Evolutionary conservation across 345 rosid genomes (phyloP).

Genomic region (Kernera saxatilis): DNA sequence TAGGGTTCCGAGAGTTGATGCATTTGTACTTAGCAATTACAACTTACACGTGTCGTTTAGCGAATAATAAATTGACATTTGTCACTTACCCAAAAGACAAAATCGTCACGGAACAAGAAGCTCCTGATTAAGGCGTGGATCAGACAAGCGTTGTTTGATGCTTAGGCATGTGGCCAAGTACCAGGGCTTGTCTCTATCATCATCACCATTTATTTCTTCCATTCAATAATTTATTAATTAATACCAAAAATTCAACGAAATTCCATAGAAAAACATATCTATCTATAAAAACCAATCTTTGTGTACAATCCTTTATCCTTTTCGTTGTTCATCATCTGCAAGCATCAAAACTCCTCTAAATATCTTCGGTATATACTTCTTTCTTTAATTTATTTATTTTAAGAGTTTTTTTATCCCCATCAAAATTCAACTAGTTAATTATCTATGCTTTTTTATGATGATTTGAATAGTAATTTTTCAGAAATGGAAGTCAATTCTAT

Average conservation of each 20-base stretch:
- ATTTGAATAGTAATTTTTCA: not conserved
- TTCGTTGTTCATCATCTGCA: slow-evolving; percentile 16
- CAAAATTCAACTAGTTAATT: not conserved
- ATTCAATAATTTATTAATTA: not conserved
- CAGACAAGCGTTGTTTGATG: slow-evolving; percentile 15
- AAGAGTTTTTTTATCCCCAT: not conserved
- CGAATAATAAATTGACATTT: not conserved
- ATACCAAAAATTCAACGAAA: not conserved
- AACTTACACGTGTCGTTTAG: slow-evolving; percentile 11
- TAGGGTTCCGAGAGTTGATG: slow-evolving; percentile 13
- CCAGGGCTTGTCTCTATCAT: slow-evolving; percentile 18
- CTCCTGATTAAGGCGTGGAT: slow-evolving; percentile 18
- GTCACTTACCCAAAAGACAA: slow-evolving; percentile 1
- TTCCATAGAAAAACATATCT: not conserved
- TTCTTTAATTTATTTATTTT: not conserved
- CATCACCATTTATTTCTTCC: not conserved
- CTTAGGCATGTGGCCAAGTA: slow-evolving; percentile 21
- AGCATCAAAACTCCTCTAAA: not conserved
- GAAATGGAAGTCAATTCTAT: slow-evolving; percentile 22
- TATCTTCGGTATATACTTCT: not conserved
- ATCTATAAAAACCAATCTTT: slow-evolving; percentile 12
- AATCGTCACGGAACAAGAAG: slow-evolving; percentile 14
- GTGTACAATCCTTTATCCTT: not conserved
- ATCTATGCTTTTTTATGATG: not conserved
- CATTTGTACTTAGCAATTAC: not conserved